These are phyloP conservation scores for Annulohypoxylon moriforme DNA, from an alignment of 495 filamentous ascomycete genomes.

Conservation along the genomic window DNA sequence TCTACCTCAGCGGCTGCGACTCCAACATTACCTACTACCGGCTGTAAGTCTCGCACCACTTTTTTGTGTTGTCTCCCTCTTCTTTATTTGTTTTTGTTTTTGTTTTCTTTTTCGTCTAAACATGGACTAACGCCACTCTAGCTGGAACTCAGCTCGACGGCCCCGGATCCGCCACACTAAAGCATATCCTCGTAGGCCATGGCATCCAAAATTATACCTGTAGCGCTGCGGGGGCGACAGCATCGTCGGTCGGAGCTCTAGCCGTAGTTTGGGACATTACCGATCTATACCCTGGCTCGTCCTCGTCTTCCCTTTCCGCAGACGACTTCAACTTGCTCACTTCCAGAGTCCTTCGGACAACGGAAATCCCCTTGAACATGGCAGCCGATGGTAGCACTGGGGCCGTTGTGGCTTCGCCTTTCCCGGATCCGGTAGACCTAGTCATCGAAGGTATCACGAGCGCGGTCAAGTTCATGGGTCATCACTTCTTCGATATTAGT, in stretches of 20 bases:
- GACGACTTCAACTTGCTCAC: slow-evolving; percentile 50
- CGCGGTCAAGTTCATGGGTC: slow-evolving; percentile 60
- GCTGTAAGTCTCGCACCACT: slow-evolving; percentile 37
- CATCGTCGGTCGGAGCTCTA: slow-evolving; percentile 65
- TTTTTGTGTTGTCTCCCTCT: not conserved
- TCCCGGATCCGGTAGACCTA: slow-evolving; percentile 53
- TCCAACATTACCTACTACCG: slow-evolving; percentile 44
- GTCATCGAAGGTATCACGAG: slow-evolving; percentile 43
- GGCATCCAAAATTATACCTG: slow-evolving; percentile 87
- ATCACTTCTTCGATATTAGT: slow-evolving; percentile 72
- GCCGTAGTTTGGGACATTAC: slow-evolving; percentile 75
- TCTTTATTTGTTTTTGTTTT: not conserved
- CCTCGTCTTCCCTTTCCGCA: slow-evolving; percentile 39
- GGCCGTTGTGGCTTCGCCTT: slow-evolving; percentile 53
- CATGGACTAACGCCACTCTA: slow-evolving; percentile 28
- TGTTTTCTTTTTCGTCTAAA: not conserved
- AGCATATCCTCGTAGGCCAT: slow-evolving; percentile 73
- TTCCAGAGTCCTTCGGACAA: slow-evolving; percentile 47
- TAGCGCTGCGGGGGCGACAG: slow-evolving; percentile 43
- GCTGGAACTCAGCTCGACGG: slow-evolving; percentile 56
- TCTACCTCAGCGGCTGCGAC: slow-evolving; percentile 12
- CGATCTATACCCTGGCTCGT: slow-evolving; percentile 56
- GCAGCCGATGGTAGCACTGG: slow-evolving; percentile 39
- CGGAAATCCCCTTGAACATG: slow-evolving; percentile 54
- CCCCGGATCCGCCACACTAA: slow-evolving; percentile 61